A percentile compares a stretch with the other conserved stretches of the same genome.
These are phyloP conservation scores for Botrytis galanthina DNA, from an alignment of 2,329 filamentous ascomycete genomes.

Conservation along the genomic window DNA sequence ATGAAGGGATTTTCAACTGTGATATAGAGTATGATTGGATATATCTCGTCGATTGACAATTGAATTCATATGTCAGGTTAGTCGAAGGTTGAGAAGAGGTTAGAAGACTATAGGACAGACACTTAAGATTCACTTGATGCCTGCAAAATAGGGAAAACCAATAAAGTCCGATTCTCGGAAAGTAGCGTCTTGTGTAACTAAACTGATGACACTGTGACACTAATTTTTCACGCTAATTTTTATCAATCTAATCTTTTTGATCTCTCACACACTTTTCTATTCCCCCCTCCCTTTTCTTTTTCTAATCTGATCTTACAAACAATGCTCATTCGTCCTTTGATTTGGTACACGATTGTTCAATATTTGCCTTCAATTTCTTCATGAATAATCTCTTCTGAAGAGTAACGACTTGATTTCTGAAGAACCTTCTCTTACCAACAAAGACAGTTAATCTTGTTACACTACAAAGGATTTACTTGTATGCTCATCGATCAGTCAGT, in stretches of 20 bases:
- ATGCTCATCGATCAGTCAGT: neutral
- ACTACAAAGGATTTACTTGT: neutral
- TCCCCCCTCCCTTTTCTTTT: neutral
- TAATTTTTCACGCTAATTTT: conserved; percentile 20
- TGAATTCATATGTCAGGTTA: neutral
- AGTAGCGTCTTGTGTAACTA: neutral
- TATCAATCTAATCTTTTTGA: conserved; percentile 23
- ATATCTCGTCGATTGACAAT: neutral
- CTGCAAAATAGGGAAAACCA: neutral
- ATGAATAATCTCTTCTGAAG: neutral
- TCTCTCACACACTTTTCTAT: conserved; percentile 4
- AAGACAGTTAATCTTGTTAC: neutral
- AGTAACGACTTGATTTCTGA: neutral
- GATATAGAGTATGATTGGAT: neutral
- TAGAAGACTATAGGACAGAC: neutral
- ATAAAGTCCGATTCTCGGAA: conserved; percentile 18
- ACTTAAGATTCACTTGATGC: neutral
- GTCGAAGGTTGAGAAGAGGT: neutral
- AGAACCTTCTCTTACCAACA: neutral
- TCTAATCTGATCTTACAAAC: neutral
- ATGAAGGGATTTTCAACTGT: neutral
- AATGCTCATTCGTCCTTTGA: conserved; percentile 3
- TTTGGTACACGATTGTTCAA: neutral
- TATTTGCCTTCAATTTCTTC: neutral
- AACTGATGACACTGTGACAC: conserved; percentile 14